Base-by-base conservation (phyloP, 306 rosid species). In the Lathyrus oleraceus region DNA sequence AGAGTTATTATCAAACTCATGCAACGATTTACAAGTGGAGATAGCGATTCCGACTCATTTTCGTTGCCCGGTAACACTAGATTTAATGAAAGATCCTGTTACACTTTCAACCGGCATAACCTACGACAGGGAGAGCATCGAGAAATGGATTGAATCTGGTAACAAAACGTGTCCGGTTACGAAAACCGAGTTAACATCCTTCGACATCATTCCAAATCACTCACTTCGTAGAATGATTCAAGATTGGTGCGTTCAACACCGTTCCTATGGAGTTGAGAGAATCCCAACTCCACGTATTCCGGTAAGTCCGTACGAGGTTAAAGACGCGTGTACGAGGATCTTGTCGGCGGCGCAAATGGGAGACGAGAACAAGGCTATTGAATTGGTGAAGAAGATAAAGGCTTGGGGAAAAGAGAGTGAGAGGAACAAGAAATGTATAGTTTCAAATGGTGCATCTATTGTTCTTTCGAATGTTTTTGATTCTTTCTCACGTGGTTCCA, bases 231-330 rank as follows among this genome's bases (percentile, higher is more conserved):
- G 76, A 63, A 77, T 92, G 93, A 88, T 90, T 40, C 98, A 92
- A 12, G 96, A 86, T 25, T 92, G 96, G 98, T 92, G 98, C 43
- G 96, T 90, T 1, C 73, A 81, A 20, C 84, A 90, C 56, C 83
- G 82, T 2, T 88, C 88, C 2, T 23, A 28, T 6, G 98, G 98
- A 12, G 63, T 92, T 5, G 98, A 92, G 20, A 79, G 96, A 43
- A 90, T 90, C 62, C 98, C 98, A 1, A 93, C 96, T 3, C 96
- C 93, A 8, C 72, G 96, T 25, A 85, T 90, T 23, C 98, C 96
- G 0, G 86, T 84, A 0, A 5, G 87, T 0, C 74, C 71, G 3
- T 69, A 58, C 21, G 85, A 90, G 71, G 88, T 90, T 23, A 60
- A 82, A 0, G 82, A 86, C 27, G 35, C 67, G 14, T 85, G 83